These are phyloP conservation scores for Coprinopsis cinerea DNA, from an alignment of 768 basidiomycete species.

Conservation along the genomic window DNA sequence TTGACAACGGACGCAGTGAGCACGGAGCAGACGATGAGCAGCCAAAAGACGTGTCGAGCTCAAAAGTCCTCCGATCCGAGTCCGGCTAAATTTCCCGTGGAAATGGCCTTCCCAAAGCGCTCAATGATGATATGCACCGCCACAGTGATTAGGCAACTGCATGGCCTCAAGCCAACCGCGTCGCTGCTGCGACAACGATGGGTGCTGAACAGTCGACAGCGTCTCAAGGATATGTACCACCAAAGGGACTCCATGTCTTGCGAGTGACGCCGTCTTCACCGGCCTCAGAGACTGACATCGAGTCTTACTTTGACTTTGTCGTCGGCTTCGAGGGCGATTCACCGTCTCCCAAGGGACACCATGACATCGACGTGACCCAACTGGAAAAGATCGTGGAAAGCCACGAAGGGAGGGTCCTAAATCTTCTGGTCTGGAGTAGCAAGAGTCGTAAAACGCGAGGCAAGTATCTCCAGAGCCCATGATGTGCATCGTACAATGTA, in stretches of 20 bases:
- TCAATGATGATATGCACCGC: too few species aligned
- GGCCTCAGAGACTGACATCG: slow-evolving; percentile 77
- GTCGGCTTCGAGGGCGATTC: slow-evolving; percentile 81
- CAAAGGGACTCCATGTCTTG: slow-evolving; percentile 76
- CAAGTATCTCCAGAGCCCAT: slow-evolving; percentile 21
- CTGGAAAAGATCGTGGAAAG: slow-evolving; percentile 79
- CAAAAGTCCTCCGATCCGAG: too few species aligned
- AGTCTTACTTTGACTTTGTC: slow-evolving; percentile 96
- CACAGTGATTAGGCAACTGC: too few species aligned
- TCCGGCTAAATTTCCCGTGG: too few species aligned
- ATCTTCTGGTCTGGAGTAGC: slow-evolving; percentile 79
- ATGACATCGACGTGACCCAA: slow-evolving; percentile 58
- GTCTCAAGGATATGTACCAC: slow-evolving; percentile 43
- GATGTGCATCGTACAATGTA: too few species aligned
- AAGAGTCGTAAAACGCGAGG: slow-evolving; percentile 71
- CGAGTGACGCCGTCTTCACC: slow-evolving; percentile 88
- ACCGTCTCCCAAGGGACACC: slow-evolving; percentile 36
- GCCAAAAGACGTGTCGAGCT: not conserved
- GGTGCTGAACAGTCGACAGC: slow-evolving; percentile 66
- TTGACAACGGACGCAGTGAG: too few species aligned
- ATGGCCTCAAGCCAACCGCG: not conserved
- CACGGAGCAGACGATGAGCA: too few species aligned
- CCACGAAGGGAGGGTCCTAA: slow-evolving; percentile 66
- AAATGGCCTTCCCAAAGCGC: too few species aligned
- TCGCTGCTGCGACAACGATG: slow-evolving; percentile 32